Conservation (phyloP, 164 flowering plant species). For the Cinnamomum micranthum region DNA sequence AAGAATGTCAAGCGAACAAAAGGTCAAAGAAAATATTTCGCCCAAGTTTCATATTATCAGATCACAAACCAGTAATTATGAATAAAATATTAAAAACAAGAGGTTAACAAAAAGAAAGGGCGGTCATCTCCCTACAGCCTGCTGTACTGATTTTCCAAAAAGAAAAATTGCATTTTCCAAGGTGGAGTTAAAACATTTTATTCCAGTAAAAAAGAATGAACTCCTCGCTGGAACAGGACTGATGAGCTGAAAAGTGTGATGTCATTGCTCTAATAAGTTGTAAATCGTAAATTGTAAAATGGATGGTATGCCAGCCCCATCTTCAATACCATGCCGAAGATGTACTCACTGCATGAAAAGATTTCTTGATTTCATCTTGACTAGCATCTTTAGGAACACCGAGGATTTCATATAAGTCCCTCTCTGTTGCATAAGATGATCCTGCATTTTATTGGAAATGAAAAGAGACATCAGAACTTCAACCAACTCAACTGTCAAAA, state of each 20-base stretch:
- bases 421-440: slow-evolving; percentile 23
- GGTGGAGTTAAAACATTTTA: neutral
- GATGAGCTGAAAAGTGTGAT: neutral
- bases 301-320: neutral
- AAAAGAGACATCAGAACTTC: neutral
- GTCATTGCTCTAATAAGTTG: neutral
- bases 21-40: neutral
- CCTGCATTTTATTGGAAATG: slow-evolving; percentile 26
- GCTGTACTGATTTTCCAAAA: no score
- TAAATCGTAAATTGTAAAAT: neutral
- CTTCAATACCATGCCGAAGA: slow-evolving; percentile 1
- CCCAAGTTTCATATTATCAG: no score
- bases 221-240: neutral
- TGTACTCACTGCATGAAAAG: slow-evolving; percentile 62
- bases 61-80: no score
- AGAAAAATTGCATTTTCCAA: neutral
- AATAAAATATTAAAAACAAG: no score
- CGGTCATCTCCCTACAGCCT: no score
- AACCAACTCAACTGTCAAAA: neutral
- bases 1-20: neutral
- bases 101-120: no score
- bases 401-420: slow-evolving; percentile 66
- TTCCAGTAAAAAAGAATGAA: neutral
- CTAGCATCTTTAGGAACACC: slow-evolving; percentile 67
- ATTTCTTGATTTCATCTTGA: slow-evolving; percentile 80